Evolutionary conservation across 768 basidiomycete genomes (phyloP).

Genomic region (Lactarius deliciosus): DNA sequence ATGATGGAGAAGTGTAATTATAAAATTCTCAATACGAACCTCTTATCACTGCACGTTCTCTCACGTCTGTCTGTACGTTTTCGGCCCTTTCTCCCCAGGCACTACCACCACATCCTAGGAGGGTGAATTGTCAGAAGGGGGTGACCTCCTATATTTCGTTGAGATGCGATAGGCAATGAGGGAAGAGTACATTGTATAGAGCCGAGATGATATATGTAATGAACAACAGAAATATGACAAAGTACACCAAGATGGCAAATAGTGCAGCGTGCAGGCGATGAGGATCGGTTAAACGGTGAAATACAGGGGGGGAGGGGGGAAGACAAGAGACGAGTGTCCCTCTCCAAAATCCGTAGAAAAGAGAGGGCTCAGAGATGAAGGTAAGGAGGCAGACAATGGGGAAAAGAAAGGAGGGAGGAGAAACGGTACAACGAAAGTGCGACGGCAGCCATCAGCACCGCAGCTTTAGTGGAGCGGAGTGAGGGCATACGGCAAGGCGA

Average conservation of each 20-base stretch:
- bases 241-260: slow-evolving; percentile 25
- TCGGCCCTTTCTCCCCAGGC: not conserved
- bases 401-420: not conserved
- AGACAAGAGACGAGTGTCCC: slow-evolving; percentile 6
- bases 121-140: not conserved
- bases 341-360: slow-evolving; percentile 19
- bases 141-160: not conserved
- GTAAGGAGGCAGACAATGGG: not conserved
- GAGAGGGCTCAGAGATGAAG: not conserved
- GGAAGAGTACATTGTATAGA: slow-evolving; percentile 21
- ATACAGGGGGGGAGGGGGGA: slow-evolving; percentile 6
- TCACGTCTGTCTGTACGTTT: slow-evolving; percentile 13
- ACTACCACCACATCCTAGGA: not conserved
- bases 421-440: slow-evolving; percentile 14
- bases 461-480: not conserved
- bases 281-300: not conserved
- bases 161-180: slow-evolving; percentile 1
- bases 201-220: slow-evolving; percentile 21
- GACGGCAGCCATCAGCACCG: slow-evolving; percentile 12
- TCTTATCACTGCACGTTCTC: slow-evolving; percentile 1
- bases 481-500: not conserved
- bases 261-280: slow-evolving; percentile 20
- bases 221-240: slow-evolving; percentile 18
- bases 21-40: slow-evolving; percentile 7
- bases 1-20: slow-evolving; percentile 23